Conservation (phyloP, 1,284 basidiomycete genomes). For the Singerocomus inundabilis region DNA sequence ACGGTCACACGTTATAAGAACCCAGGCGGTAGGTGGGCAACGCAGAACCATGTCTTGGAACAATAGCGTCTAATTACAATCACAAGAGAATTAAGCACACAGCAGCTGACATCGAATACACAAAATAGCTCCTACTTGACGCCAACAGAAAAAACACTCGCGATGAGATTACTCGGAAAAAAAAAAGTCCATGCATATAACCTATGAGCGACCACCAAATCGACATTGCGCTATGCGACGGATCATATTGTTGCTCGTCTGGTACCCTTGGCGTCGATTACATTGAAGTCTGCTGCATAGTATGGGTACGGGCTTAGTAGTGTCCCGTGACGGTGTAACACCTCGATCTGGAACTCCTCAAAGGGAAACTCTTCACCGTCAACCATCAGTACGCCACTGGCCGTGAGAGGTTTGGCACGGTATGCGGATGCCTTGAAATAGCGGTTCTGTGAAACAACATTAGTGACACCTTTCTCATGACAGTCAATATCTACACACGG, state of each 20-base stretch:
- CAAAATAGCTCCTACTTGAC: neutral
- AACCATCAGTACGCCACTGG: constrained; percentile 58
- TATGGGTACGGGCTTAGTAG: constrained; percentile 70
- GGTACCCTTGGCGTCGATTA: constrained; percentile 24
- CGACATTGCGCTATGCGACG: neutral
- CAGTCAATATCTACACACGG: constrained; percentile 26
- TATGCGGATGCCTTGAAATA: constrained; percentile 82
- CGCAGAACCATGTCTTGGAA: too few species aligned
- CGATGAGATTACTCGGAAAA: neutral
- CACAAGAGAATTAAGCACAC: too few species aligned
- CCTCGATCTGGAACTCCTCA: constrained; percentile 82
- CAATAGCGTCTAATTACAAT: too few species aligned
- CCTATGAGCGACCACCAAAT: neutral
- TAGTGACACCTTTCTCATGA: neutral
- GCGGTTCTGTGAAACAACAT: constrained; percentile 50
- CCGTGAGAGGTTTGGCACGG: constrained; percentile 62
- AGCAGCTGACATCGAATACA: neutral
- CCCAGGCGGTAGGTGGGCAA: too few species aligned
- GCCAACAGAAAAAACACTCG: too few species aligned
- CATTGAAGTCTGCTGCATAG: constrained; percentile 55
- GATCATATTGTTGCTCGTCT: constrained; percentile 15
- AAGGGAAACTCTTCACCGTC: constrained; percentile 88
- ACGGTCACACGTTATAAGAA: constrained; percentile 24
- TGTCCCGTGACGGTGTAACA: constrained; percentile 68
- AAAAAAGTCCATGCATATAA: neutral